Evolutionary conservation across 148 eudicot genomes (phyloP).

Genomic region (Chenopodium berlandieri): DNA sequence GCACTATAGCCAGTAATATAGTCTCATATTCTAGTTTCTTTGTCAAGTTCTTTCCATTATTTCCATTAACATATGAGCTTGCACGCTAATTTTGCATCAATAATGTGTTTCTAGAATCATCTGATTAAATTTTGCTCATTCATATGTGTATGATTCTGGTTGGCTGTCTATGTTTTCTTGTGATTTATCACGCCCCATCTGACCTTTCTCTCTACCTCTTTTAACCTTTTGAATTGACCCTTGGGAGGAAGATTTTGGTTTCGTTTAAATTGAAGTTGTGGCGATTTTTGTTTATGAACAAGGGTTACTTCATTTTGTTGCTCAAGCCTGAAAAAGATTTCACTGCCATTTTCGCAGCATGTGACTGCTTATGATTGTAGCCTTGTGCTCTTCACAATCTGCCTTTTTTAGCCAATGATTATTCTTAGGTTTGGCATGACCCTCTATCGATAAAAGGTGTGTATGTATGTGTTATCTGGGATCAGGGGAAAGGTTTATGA

Average conservation of each 20-base stretch:
- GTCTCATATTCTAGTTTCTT: too few relatives aligned
- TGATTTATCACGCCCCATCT: neutral
- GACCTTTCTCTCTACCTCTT: neutral
- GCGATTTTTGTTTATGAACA: neutral
- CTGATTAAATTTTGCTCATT: neutral
- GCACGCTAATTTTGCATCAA: neutral
- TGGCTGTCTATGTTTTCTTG: neutral
- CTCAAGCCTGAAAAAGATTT: neutral
- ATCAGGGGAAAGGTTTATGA: neutral
- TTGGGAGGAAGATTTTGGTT: neutral
- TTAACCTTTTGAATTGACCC: neutral
- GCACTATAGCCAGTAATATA: too few relatives aligned
- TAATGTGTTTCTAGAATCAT: too few relatives aligned
- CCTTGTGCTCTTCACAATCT: neutral
- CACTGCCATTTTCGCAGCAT: neutral
- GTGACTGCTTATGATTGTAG: neutral
- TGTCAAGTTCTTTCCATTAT: too few relatives aligned
- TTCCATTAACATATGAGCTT: constrained; percentile 1
- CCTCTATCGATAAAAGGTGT: neutral
- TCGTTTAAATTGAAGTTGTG: neutral
- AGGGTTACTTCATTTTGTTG: neutral
- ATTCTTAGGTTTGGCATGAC: neutral
- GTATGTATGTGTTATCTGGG: neutral
- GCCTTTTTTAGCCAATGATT: neutral
- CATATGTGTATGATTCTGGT: neutral